These are phyloP conservation scores for Dictyostelium capitatum DNA, from an alignment of 78 protist species.

Conservation along the genomic window DNA sequence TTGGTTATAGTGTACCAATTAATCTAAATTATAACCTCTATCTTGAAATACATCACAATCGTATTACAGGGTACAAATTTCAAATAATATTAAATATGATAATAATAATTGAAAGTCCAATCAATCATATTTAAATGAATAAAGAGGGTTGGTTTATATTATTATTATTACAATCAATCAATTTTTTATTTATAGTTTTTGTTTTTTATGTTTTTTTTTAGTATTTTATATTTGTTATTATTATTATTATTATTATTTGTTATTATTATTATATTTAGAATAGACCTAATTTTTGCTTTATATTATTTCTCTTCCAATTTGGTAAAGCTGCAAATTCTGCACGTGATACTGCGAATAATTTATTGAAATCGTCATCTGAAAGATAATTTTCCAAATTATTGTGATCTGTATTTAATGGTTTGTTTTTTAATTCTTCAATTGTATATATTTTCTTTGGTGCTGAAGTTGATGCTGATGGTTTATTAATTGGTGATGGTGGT, in stretches of 20 bases:
- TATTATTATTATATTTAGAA: conserved; percentile 40
- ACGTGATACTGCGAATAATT: conserved; percentile 36
- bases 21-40: too few species aligned
- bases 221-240: background rate
- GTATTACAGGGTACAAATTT: too few species aligned
- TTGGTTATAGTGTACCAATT: too few species aligned
- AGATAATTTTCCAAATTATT: conserved; percentile 68
- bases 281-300: conserved; percentile 19
- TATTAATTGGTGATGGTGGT: conserved; percentile 32
- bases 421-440: conserved; percentile 43
- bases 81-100: too few species aligned
- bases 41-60: too few species aligned
- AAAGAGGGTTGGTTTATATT: too few species aligned
- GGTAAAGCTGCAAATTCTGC: conserved; percentile 72
- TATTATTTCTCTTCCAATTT: conserved; percentile 56
- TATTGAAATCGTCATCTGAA: conserved; percentile 55
- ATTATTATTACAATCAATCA: background rate
- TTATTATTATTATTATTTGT: background rate
- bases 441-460: conserved; percentile 38
- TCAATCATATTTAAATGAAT: too few species aligned
- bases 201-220: background rate
- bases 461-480: conserved; percentile 11
- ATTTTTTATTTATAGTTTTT: background rate
- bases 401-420: conserved; percentile 58
- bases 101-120: too few species aligned